These are phyloP conservation scores for Mortierella hygrophila DNA, from an alignment of 192 early-diverging fungal genomes.

Conservation along the genomic window DNA sequence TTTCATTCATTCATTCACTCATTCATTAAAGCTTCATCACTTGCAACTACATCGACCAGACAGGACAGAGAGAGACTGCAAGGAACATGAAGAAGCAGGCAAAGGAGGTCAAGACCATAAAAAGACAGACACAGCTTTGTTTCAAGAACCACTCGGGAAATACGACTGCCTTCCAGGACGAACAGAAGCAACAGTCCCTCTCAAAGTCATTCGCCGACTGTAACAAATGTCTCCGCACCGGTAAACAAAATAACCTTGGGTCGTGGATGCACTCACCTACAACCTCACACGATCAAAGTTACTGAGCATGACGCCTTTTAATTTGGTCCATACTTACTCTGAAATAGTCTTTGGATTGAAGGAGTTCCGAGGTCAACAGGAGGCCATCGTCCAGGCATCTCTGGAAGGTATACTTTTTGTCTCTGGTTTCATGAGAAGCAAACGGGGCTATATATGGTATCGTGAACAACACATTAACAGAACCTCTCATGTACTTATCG, in stretches of 20 bases:
- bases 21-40: background rate
- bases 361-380: slow-evolving; percentile 39
- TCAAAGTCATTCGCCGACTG: slow-evolving; percentile 13
- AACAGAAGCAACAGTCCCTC: slow-evolving; percentile 4
- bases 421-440: background rate
- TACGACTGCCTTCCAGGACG: slow-evolving; percentile 11
- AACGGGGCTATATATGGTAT: background rate
- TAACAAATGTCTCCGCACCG: slow-evolving; percentile 32
- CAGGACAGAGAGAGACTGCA: background rate
- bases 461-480: background rate
- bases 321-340: background rate
- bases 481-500: background rate
- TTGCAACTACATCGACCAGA: no score
- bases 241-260: background rate
- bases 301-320: background rate
- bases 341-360: slow-evolving; percentile 29
- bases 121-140: slow-evolving; percentile 29
- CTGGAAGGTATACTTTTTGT: slow-evolving; percentile 25
- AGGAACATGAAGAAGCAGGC: background rate
- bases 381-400: slow-evolving; percentile 20
- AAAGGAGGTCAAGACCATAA: background rate
- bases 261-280: background rate
- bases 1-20: background rate
- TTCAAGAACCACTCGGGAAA: slow-evolving; percentile 45
- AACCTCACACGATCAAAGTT: background rate